Evolutionary conservation across 2,329 filamentous ascomycete genomes (phyloP).

Genomic region (Chaetomium sp.): DNA sequence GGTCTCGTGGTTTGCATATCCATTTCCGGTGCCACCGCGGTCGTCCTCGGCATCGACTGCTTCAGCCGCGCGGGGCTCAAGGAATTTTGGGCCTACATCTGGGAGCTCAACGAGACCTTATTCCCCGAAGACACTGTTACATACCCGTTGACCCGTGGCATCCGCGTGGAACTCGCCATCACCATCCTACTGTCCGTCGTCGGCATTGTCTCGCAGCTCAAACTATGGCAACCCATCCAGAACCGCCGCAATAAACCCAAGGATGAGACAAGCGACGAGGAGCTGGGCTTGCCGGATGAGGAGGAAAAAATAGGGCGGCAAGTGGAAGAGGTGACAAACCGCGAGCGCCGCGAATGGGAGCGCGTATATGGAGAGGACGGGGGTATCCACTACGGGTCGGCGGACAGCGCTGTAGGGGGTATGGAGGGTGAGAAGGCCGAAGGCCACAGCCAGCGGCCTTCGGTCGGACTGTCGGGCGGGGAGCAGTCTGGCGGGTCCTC

Average conservation of each 20-base stretch:
- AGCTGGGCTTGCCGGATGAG: slow-evolving; percentile 59
- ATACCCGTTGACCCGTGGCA: slow-evolving; percentile 84
- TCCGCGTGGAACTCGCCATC: slow-evolving; percentile 79
- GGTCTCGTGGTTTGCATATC: slow-evolving; percentile 75
- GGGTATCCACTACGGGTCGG: slow-evolving; percentile 40
- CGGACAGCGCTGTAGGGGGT: slow-evolving; percentile 54
- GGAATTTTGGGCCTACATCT: slow-evolving; percentile 94
- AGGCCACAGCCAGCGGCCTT: slow-evolving; percentile 39
- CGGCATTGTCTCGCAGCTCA: slow-evolving; percentile 81
- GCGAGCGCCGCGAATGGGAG: slow-evolving; percentile 74
- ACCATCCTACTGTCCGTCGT: slow-evolving; percentile 73
- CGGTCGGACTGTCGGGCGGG: no score
- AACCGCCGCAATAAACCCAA: slow-evolving; percentile 58
- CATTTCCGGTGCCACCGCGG: slow-evolving; percentile 77
- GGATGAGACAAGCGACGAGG: slow-evolving; percentile 50
- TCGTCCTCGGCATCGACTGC: slow-evolving; percentile 85
- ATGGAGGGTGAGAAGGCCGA: slow-evolving; percentile 50
- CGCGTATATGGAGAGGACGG: slow-evolving; percentile 67
- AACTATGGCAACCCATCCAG: slow-evolving; percentile 80
- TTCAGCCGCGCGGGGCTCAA: slow-evolving; percentile 88
- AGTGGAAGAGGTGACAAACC: slow-evolving; percentile 62
- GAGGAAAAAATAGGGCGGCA: slow-evolving; percentile 72
- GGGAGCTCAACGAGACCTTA: slow-evolving; percentile 75
- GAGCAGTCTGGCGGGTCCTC: slow-evolving; percentile 40
- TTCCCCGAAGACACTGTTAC: slow-evolving; percentile 77